Base-by-base conservation (phyloP, 306 rosid species). In the Fragaria ananassa region DNA sequence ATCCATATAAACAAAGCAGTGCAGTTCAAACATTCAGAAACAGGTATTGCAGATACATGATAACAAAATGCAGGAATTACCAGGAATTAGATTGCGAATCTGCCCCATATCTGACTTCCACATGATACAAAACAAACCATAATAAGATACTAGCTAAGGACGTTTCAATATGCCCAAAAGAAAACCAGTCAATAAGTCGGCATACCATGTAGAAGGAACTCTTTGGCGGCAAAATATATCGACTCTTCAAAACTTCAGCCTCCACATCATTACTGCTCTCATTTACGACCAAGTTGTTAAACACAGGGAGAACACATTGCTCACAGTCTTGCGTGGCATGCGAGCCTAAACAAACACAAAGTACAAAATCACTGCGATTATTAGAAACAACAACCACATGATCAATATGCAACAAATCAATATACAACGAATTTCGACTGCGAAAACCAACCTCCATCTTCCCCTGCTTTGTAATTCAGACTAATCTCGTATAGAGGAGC, bases 61-160 rank as follows among this genome's bases (percentile, higher is more conserved):
- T 45, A 51, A 81, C 60, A 68, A 78, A 76, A 37, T 47, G 81
- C 63, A 81, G 76, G 68, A 76, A 86, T 90, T 95, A 95, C 98
- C 98, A 72, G 97, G 97, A 88, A 92, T 85, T 79, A 95, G 92
- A 87, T 81, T 85, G 92, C 80, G 93, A 95, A 95, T 89, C 85
- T 86, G 88, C 84, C 89, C 81, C 92, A 92, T 85, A 85, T 92
- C 96, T 85, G 98, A 92, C 98, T 95, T 92, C 96, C 81, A 87
- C 89, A 81, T 79, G 90, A 81, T 66, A 72, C 58, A 88, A 83
- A 81, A 71, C 80, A 84, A 81, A 78, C 69, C 51, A 79, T n/a
- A 35, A 91, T 86, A 72, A 93, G 93, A 78, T 27, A 71, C 35
- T n/a, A 54, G 37, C 66, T 37, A 31, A 1, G 12, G 0, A 10